phyloP scores from a whole-genome alignment of 176 grass and related monocot species.

The Guadua angustifolia region DNA sequence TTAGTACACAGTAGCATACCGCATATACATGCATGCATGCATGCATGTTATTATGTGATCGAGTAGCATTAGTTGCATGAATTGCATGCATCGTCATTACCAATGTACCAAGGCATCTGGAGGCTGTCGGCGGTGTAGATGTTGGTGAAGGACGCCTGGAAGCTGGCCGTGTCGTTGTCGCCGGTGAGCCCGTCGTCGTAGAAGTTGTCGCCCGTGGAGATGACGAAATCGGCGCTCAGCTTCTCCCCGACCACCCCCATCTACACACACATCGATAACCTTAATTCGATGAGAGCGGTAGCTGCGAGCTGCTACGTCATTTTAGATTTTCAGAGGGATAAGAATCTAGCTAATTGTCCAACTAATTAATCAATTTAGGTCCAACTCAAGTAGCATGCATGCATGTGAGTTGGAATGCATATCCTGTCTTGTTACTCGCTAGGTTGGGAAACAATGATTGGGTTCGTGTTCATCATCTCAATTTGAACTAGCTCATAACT shows the following conservation, averaged over 20 bases:
- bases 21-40: background rate
- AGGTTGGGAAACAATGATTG: background rate
- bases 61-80: background rate
- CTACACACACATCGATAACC: conserved; percentile 23
- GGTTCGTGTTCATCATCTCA: background rate
- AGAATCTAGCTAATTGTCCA: background rate
- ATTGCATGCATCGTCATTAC: conserved; percentile 38
- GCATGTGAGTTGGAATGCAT: background rate
- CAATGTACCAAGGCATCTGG: conserved; percentile 80
- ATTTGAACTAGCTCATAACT: background rate
- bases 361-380: background rate
- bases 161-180: conserved; percentile 58
- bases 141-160: conserved; percentile 77
- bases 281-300: background rate
- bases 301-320: background rate
- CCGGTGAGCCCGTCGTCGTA: conserved; percentile 72
- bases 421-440: background rate
- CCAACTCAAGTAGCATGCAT: background rate
- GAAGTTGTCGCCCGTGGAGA: conserved; percentile 89
- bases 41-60: too few species aligned
- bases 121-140: conserved; percentile 78
- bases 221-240: conserved; percentile 69
- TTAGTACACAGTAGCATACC: background rate
- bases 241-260: conserved; percentile 73
- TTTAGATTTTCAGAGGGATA: background rate